These are phyloP conservation scores for Spathaspora hagerdaliae DNA, from an alignment of 805 yeast species.

Conservation along the genomic window DNA sequence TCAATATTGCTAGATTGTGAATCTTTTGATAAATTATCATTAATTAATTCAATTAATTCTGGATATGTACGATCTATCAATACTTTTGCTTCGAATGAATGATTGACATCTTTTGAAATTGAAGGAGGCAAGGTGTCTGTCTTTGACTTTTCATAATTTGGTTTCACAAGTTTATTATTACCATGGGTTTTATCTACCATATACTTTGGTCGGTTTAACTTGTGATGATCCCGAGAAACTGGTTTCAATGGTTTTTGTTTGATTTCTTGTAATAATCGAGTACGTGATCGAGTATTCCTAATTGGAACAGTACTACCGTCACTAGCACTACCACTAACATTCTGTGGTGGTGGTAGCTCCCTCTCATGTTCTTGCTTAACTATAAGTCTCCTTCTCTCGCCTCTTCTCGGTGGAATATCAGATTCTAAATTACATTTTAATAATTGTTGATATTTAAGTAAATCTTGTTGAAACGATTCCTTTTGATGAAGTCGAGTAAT, in stretches of 20 bases:
- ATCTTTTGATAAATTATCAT: conserved; percentile 8
- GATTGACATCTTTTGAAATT: conserved; percentile 2
- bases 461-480: conserved; percentile 8
- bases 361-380: neutral
- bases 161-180: neutral
- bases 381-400: neutral
- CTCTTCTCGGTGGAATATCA: conserved; percentile 24
- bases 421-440: conserved; percentile 13
- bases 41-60: conserved; percentile 15
- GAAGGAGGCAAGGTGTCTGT: neutral
- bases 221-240: neutral
- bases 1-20: conserved; percentile 14
- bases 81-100: conserved; percentile 15
- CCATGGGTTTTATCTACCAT: neutral
- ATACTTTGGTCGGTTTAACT: conserved; percentile 1
- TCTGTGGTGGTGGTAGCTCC: neutral
- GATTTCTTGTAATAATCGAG: neutral
- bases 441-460: conserved; percentile 15
- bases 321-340: too few relatives aligned
- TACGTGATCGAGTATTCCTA: neutral
- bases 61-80: conserved; percentile 13
- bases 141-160: neutral
- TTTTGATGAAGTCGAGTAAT: neutral
- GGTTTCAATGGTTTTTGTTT: neutral
- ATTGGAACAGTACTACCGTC: neutral